These are phyloP conservation scores for Paramarasmius palmivorus DNA, from an alignment of 1,284 basidiomycete species.

Conservation along the genomic window DNA sequence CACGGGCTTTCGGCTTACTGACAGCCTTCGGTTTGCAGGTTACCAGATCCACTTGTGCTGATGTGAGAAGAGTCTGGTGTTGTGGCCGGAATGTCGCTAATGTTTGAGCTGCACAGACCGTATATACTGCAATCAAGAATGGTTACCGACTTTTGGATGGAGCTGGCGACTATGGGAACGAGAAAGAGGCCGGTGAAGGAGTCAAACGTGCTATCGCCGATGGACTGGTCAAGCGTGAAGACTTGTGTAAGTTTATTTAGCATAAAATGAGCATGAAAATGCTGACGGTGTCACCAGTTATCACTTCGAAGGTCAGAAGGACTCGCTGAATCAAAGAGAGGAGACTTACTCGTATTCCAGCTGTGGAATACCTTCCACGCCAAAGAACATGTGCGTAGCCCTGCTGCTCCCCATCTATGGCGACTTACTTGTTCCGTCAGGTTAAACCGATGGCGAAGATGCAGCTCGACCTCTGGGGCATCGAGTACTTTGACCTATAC, in stretches of 20 bases:
- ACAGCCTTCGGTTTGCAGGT: constrained; percentile 40
- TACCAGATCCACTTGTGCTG: constrained; percentile 55
- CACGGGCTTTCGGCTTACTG: background rate
- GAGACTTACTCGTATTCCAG: constrained; percentile 22
- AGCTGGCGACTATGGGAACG: constrained; percentile 84
- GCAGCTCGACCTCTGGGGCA: constrained; percentile 75
- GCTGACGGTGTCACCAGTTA: constrained; percentile 39
- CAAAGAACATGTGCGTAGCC: constrained; percentile 56
- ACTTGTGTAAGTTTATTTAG: constrained; percentile 63
- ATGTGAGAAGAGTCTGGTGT: constrained; percentile 40
- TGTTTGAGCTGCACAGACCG: constrained; percentile 39
- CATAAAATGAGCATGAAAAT: background rate
- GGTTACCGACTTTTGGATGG: constrained; percentile 85
- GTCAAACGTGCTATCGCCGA: constrained; percentile 74
- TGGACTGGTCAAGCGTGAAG: constrained; percentile 73
- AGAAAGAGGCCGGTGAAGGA: constrained; percentile 83
- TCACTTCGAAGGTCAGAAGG: constrained; percentile 54
- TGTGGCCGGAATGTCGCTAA: constrained; percentile 10
- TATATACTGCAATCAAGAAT: constrained; percentile 70
- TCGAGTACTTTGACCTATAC: constrained; percentile 80
- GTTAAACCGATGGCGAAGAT: constrained; percentile 53
- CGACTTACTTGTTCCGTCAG: constrained; percentile 26
- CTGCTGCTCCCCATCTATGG: background rate
- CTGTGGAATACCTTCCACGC: constrained; percentile 85
- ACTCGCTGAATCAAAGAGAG: no score